Evolutionary conservation across 805 yeast genomes (phyloP).

Genomic region (Nakazawaea ernobii): DNA sequence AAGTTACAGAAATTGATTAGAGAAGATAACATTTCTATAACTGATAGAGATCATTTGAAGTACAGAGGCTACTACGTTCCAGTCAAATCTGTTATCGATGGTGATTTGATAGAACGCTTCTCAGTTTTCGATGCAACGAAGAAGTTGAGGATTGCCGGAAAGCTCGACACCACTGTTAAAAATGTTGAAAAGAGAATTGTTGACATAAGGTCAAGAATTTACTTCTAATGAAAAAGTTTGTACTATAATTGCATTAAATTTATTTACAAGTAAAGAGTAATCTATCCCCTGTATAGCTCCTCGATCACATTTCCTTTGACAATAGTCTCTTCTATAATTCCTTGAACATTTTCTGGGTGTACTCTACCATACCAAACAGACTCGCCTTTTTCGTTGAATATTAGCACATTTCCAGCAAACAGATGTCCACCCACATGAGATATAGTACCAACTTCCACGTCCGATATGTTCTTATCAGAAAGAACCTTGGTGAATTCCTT

Average conservation of each 20-base stretch:
- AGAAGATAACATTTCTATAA: conserved; percentile 25
- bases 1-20: conserved; percentile 46
- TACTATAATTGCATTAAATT: background rate
- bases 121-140: conserved; percentile 26
- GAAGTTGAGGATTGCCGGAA: conserved; percentile 32
- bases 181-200: conserved; percentile 48
- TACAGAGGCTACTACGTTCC: conserved; percentile 84
- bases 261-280: too few species aligned
- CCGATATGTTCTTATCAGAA: conserved; percentile 27
- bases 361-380: conserved; percentile 77
- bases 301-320: conserved; percentile 42
- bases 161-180: conserved; percentile 39
- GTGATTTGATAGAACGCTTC: conserved; percentile 73
- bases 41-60: conserved; percentile 62
- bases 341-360: conserved; percentile 58
- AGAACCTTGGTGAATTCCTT: conserved; percentile 45
- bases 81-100: conserved; percentile 71
- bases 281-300: conserved; percentile 49
- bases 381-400: conserved; percentile 39
- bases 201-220: conserved; percentile 42
- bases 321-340: conserved; percentile 53
- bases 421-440: conserved; percentile 87
- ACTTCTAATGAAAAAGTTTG: background rate
- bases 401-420: conserved; percentile 76
- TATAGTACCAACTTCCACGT: conserved; percentile 44